Evolutionary conservation across 2,329 filamentous ascomycete genomes (phyloP), one percentile per base, ranked within the genome.

Genomic region (Fusarium brevicatenulatum): DNA sequence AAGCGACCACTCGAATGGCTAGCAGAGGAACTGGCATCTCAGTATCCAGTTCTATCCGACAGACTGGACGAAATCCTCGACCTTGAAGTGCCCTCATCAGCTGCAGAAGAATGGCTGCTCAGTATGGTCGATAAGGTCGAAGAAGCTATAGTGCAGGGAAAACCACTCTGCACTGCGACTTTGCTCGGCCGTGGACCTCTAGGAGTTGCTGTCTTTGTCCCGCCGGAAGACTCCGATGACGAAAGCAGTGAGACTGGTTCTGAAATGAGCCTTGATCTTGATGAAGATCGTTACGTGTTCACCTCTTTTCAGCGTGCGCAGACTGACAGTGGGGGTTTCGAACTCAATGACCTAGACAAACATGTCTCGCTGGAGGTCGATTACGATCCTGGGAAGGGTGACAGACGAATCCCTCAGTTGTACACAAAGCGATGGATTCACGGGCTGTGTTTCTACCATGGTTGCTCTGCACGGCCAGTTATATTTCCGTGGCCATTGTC

Each of bases 391-490:
- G n/a, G 7, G 23, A n/a, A 21, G 4, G 5, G 23, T 2, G 3
- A 12, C 8, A 7, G 0, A 25, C 12, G 0, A 28, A 10, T 28
- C 7, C 44, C 46, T 43, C 28, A 6, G 12, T 12, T 60, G 11
- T 54, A 60, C 1, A 23, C 57, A 5, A 43, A 2, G 16, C 37
- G 30, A 7, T 60, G 46, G 57, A 19, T 43, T n/a, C 37, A 60
- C 13, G 46, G 57, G 0, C 10, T 60, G 9, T 60, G 46, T 43
- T 60, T 60, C 8, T n/a, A 34, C 16, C 10, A 54, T 28, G 46
- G 30, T 2, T 28, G 37, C n/a, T 19, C 18, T 11, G 19, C 37
- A 0, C 18, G 4, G 1, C 4, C n/a, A 1, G 23, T 60, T 1
- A 1, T 43, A n/a, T 60, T 60, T 30, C 30, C 57, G 6, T 60